These are phyloP conservation scores for Trifolium repens DNA, from an alignment of 306 rosid genomes.

Conservation along the genomic window DNA sequence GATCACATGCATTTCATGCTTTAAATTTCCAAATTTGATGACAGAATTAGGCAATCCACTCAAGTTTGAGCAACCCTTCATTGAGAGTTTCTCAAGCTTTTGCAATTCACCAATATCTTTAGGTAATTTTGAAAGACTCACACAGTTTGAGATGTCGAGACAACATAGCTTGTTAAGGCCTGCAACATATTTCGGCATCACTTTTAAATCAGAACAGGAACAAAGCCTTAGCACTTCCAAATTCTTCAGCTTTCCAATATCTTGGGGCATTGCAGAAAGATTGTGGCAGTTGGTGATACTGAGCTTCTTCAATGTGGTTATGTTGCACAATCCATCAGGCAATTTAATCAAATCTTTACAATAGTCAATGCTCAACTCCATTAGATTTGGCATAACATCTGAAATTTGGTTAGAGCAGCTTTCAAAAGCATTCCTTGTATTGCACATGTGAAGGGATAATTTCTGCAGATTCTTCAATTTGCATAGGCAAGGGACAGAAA, in stretches of 20 bases:
- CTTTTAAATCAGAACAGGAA: constrained; percentile 40
- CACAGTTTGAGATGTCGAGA: constrained; percentile 50
- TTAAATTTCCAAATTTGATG: constrained; percentile 12
- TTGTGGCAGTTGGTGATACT: constrained; percentile 52
- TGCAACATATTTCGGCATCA: constrained; percentile 36
- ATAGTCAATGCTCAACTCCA: constrained; percentile 53
- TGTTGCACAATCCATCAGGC: constrained; percentile 42
- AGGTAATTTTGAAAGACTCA: constrained; percentile 37
- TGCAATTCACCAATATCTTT: constrained; percentile 45
- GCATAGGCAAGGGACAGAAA: constrained; percentile 48
- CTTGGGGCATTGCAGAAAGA: constrained; percentile 41
- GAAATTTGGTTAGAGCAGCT: constrained; percentile 23
- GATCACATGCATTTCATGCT: constrained; percentile 17
- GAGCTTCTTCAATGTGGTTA: constrained; percentile 46
- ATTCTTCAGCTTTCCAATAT: constrained; percentile 42
- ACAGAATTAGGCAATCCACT: constrained; percentile 37
- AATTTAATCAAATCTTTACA: constrained; percentile 48
- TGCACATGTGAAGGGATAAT: constrained; percentile 53
- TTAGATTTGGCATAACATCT: constrained; percentile 47
- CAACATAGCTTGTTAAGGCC: constrained; percentile 39
- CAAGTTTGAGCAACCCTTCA: constrained; percentile 46
- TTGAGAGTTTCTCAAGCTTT: constrained; percentile 43
- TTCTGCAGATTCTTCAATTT: constrained; percentile 41
- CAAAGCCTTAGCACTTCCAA: constrained; percentile 50
- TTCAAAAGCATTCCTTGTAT: constrained; percentile 42